Base-by-base conservation (phyloP, 805 yeast genomes). In the Scheffersomyces amazonensis region DNA sequence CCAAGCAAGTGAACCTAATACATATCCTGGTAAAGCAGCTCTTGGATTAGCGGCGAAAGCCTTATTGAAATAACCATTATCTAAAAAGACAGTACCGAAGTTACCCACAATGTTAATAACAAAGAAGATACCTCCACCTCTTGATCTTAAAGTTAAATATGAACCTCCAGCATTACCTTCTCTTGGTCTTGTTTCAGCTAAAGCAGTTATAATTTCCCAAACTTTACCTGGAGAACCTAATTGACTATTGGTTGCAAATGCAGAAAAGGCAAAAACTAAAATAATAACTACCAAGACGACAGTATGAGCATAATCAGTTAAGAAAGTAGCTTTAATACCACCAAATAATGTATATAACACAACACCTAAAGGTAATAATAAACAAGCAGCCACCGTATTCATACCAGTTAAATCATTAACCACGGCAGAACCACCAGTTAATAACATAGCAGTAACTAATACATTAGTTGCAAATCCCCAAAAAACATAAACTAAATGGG, bases 361-460 rank as follows among this genome's bases (percentile, higher is more conserved):
- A 42, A 89, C 80, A 0, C 96, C 91, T 11, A 90, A 63, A 2
- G 97, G 96, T 36, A 90, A 71, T 36, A 90, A 64, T 62, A 85
- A 82, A 60, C 88, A 80, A 1, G 89, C 85, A 6, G 96, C 97
- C 27, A 80, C 83, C 3, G 83, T 75, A 58, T 83, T 69, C 74
- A 71, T 71, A 1, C 96, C 96, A 2, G 96, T 88, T 46, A 90
- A 70, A 50, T 83, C 84, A 46, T 64, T 72, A 39, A 89, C 81
- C 5, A 87, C 85, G 1, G 95, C 93, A 32, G 95, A 80, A 23
- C 96, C 96, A 43, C 96, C 96, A 4, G 95, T 83, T 36, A 90
- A 69, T 31, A 90, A 73, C 96, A 88, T 88, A 3, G 95, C 95
- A 21, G 96, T 87, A 41, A 90, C 97, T 44, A 90, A 71, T 43